Evolutionary conservation across 2,329 filamentous ascomycete genomes (phyloP), one percentile per base, ranked within the genome.

Genomic region (Epichloe elymi): DNA sequence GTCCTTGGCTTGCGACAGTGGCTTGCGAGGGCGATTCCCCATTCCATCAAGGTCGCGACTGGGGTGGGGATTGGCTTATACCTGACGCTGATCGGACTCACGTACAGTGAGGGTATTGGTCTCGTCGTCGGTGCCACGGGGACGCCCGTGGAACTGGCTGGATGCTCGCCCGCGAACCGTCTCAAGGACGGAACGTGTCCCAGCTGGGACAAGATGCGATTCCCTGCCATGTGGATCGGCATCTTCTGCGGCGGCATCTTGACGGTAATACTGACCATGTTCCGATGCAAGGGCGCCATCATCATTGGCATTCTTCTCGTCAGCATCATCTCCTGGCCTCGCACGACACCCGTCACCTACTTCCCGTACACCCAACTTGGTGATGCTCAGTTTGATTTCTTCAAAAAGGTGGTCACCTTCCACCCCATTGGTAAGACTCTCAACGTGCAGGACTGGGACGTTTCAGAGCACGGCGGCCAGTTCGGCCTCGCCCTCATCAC

Each of bases 241-340:
- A 89, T 94, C 59, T 93, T 94, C 72, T 86, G 85, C 58, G 87
- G 88, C 42, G 87, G 88, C 54, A 76, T 94, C 56, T 69, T 94
- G 46, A 94, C 88, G 1, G 83, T 83, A 35, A 70, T 93, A 56
- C 71, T 94, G 50, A 86, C 91, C 82, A 78, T 90, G 72, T 94
- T 88, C 66, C 82, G 87, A 19, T 80, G 94, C 66, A 91, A 91
- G 70, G 88, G 88, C 52, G 88, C 88, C 51, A 85, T 95, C 60
- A 89, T 94, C 59, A 77, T 80, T 37, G 88, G 88, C 38, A 93
- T 94, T 56, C 65, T 90, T 26, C 78, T 94, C 26, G 88, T 94
- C 51, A 88, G 84, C 56, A 84, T 94, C 67, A 88, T 93, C 65
- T 94, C 87, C 8, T 95, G 88, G 88, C 88, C 88, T 0, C 79